Evolutionary conservation across 305 asterid genomes (phyloP).

Genomic region (Striga hermonthica): DNA sequence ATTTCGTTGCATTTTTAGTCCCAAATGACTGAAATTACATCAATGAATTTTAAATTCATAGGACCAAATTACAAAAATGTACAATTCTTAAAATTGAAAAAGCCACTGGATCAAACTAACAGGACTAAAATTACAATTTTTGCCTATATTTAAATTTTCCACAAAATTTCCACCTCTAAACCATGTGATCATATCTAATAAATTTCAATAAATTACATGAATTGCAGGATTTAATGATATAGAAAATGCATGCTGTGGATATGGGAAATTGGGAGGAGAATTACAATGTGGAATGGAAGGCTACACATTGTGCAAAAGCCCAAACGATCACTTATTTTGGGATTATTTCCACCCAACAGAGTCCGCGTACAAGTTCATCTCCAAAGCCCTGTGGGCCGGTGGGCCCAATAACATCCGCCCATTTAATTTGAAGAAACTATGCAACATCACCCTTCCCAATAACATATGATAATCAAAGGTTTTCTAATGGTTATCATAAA

Average conservation of each 20-base stretch:
- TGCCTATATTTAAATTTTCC: neutral
- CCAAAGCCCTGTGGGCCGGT: slow-evolving; percentile 68
- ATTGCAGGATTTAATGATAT: slow-evolving; percentile 54
- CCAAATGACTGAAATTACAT: too few relatives aligned
- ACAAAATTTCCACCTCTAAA: too few relatives aligned
- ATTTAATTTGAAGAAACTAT: slow-evolving; percentile 47
- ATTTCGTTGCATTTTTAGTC: too few relatives aligned
- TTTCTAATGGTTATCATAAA: too few relatives aligned
- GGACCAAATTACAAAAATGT: too few relatives aligned
- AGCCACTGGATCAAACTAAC: too few relatives aligned
- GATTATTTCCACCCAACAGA: slow-evolving; percentile 79
- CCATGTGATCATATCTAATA: neutral
- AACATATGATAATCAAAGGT: neutral
- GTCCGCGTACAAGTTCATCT: slow-evolving; percentile 51
- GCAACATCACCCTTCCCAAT: slow-evolving; percentile 35
- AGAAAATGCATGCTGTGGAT: slow-evolving; percentile 63
- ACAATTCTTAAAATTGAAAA: too few relatives aligned
- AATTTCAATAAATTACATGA: neutral
- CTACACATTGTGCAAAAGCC: slow-evolving; percentile 52
- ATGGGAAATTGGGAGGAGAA: slow-evolving; percentile 60
- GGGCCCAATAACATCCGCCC: slow-evolving; percentile 44
- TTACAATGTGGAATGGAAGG: slow-evolving; percentile 70
- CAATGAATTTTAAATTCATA: too few relatives aligned
- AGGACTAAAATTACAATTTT: neutral
- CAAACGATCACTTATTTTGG: slow-evolving; percentile 55